A percentile compares a stretch with the other conserved stretches of the same genome.
phyloP scores from a whole-genome alignment of 257 asterid genomes.

The Solanum virginianum region DNA sequence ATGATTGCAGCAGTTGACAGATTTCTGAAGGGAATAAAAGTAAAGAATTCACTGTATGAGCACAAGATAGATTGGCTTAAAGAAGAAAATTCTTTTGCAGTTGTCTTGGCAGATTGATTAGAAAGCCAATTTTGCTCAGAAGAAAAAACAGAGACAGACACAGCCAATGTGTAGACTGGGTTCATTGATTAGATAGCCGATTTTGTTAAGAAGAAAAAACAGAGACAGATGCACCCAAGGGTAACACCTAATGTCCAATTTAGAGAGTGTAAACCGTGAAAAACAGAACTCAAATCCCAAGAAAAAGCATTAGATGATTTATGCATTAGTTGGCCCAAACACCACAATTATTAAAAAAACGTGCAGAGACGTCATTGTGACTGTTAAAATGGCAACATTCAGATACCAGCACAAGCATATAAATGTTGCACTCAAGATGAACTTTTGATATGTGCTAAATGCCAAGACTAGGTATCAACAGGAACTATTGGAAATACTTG shows the following conservation, averaged over 20 bases:
- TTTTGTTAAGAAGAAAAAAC: not conserved
- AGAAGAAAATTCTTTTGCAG: not conserved
- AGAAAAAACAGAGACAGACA: not conserved
- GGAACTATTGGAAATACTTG: not conserved
- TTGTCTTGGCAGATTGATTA: not conserved
- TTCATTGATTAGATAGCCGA: not conserved
- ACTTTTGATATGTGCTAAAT: not conserved
- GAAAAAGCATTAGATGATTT: not conserved
- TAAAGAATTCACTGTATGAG: not conserved
- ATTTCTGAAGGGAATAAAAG: constrained; percentile 34
- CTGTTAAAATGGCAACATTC: not conserved
- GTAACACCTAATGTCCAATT: not conserved
- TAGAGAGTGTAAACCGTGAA: not conserved
- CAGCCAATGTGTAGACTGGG: not conserved
- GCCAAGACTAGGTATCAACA: not conserved
- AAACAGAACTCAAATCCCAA: not conserved
- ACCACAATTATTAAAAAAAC: not conserved
- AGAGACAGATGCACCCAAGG: not conserved
- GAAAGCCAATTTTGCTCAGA: not conserved
- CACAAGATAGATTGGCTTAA: not conserved
- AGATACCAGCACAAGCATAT: not conserved
- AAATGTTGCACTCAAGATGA: not conserved
- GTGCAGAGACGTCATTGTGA: not conserved
- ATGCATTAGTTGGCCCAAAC: not conserved
- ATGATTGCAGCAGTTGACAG: constrained; percentile 92